These are phyloP conservation scores for Plasmodium vivax DNA, from an alignment of 169 alveolate genomes.

Conservation along the genomic window DNA sequence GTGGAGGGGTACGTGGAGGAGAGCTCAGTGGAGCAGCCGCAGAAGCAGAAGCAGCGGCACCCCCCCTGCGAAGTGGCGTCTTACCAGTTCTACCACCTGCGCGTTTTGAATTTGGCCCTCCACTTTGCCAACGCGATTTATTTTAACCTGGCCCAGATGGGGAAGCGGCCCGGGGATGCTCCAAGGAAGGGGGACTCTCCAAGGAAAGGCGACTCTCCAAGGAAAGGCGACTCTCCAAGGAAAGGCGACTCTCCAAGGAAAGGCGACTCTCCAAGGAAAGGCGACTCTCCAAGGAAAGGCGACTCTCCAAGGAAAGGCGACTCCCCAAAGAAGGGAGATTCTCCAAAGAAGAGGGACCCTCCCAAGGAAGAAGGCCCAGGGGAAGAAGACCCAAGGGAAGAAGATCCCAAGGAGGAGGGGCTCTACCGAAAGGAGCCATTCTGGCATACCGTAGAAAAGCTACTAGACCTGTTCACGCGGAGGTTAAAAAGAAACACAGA, in stretches of 20 bases:
- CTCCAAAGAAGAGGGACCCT: too few relatives aligned
- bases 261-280: neutral
- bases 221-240: too few relatives aligned
- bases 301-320: neutral
- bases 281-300: neutral
- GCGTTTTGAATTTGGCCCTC: conserved; percentile 13
- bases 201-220: neutral
- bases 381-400: neutral
- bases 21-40: neutral
- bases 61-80: neutral
- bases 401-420: neutral
- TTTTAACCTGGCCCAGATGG: conserved; percentile 15
- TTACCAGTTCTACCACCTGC: neutral
- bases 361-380: neutral
- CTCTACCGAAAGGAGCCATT: neutral
- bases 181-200: neutral
- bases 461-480: neutral
- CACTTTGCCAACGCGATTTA: conserved; percentile 39
- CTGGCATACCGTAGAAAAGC: conserved; percentile 2
- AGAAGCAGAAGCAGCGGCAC: neutral
- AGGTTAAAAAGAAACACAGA: conserved; percentile 4
- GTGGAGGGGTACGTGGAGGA: neutral
- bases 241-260: neutral
- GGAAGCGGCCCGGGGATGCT: neutral
- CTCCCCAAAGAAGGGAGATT: too few relatives aligned